phyloP scores from a whole-genome alignment of 2,329 filamentous ascomycete genomes.

The Xylariales sp. region DNA sequence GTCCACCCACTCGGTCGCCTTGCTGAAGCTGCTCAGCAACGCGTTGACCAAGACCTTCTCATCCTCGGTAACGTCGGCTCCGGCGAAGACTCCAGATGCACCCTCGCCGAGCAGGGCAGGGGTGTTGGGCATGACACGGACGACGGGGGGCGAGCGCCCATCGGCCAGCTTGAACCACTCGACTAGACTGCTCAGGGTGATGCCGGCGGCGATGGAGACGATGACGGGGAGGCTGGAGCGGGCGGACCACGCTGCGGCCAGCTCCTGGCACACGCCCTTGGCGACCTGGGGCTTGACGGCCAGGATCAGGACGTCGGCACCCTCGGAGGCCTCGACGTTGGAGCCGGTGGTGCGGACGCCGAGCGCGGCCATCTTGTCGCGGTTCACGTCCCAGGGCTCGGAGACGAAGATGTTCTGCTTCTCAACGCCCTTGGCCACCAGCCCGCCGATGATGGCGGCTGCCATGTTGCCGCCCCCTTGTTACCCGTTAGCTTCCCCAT shows the following conservation, averaged over 20 bases:
- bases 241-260: constrained; percentile 32
- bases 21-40: constrained; percentile 41
- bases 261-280: constrained; percentile 41
- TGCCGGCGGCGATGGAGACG: constrained; percentile 45
- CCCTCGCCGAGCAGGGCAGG: constrained; percentile 46
- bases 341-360: constrained; percentile 42
- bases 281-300: constrained; percentile 49
- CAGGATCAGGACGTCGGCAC: constrained; percentile 42
- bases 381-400: constrained; percentile 50
- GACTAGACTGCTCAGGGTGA: constrained; percentile 38
- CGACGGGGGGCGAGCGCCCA: constrained; percentile 35
- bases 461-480: constrained; percentile 50
- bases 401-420: constrained; percentile 42
- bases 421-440: constrained; percentile 36
- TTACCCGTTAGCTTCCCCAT: too few species aligned
- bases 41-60: constrained; percentile 38
- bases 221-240: constrained; percentile 34
- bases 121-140: constrained; percentile 51
- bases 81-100: constrained; percentile 42
- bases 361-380: constrained; percentile 39
- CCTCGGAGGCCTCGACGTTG: constrained; percentile 38
- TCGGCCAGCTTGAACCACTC: constrained; percentile 35
- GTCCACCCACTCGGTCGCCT: constrained; percentile 45
- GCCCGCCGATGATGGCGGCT: constrained; percentile 45
- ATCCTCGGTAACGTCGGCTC: constrained; percentile 32